A percentile compares a stretch with the other conserved stretches of the same genome.
phyloP scores from a whole-genome alignment of 352 stramenopile species.

The Albugo laibachii region DNA sequence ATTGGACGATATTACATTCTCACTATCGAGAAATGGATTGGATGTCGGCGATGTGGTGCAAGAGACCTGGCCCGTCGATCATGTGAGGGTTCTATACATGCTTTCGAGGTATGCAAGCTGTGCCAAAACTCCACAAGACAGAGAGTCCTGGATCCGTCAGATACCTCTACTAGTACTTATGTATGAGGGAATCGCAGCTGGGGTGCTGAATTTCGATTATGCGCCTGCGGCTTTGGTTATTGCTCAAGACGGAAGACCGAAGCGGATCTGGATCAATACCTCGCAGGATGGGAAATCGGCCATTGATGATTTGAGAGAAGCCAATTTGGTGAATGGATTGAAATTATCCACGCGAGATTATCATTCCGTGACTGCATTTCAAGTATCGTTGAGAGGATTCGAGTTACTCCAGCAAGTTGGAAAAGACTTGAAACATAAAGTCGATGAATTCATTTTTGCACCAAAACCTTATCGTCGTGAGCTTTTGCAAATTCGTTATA shows the following conservation, averaged over 20 bases:
- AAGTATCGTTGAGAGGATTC: constrained; percentile 26
- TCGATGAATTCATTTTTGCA: constrained; percentile 36
- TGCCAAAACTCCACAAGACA: constrained; percentile 54
- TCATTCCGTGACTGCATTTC: constrained; percentile 37
- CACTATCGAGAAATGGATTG: too few species aligned
- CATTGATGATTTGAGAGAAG: constrained; percentile 36
- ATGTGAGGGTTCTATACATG: constrained; percentile 42
- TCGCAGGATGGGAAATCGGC: constrained; percentile 43
- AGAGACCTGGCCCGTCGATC: constrained; percentile 29
- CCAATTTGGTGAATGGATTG: constrained; percentile 34
- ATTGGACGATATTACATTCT: too few species aligned
- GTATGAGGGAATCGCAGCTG: constrained; percentile 40
- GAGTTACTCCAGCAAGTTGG: constrained; percentile 20
- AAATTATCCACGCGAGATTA: constrained; percentile 46
- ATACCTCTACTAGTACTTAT: constrained; percentile 82
- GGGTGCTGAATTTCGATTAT: constrained; percentile 41
- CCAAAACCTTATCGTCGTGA: constrained; percentile 31
- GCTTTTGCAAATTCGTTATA: constrained; percentile 35
- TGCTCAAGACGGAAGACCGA: constrained; percentile 22
- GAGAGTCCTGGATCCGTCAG: constrained; percentile 88
- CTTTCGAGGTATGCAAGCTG: constrained; percentile 17
- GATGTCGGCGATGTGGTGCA: constrained; percentile 12
- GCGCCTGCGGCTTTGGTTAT: constrained; percentile 31
- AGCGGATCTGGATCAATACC: constrained; percentile 45
- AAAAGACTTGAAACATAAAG: constrained; percentile 22